A percentile compares a stretch with the other conserved stretches of the same genome.
These are phyloP conservation scores for Phlebopus sp. DNA, from an alignment of 1,284 basidiomycete species.

Conservation along the genomic window DNA sequence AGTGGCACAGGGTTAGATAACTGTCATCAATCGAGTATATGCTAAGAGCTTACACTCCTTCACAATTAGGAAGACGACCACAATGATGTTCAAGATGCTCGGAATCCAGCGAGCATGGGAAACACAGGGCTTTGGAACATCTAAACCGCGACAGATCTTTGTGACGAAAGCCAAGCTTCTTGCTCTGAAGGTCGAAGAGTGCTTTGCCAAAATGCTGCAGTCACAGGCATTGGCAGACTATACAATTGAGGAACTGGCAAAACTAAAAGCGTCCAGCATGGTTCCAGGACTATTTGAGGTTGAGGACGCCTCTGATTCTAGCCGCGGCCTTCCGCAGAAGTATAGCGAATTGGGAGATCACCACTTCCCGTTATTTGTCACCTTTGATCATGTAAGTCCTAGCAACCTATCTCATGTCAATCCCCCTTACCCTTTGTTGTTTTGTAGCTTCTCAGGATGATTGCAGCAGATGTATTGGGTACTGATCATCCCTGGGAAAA, in stretches of 20 bases:
- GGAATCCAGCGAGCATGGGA: constrained; percentile 56
- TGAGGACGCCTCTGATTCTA: constrained; percentile 48
- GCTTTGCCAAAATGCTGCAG: constrained; percentile 52
- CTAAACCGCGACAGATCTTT: constrained; percentile 63
- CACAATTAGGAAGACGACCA: constrained; percentile 62
- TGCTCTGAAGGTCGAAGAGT: constrained; percentile 64
- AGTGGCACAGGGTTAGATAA: constrained; percentile 66
- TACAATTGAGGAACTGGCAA: constrained; percentile 39
- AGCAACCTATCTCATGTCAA: not conserved
- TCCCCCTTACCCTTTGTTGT: constrained; percentile 4
- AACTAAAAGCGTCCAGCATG: constrained; percentile 20
- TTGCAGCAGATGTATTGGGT: constrained; percentile 22
- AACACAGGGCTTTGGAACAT: constrained; percentile 23
- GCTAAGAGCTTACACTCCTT: constrained; percentile 3
- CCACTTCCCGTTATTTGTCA: constrained; percentile 72
- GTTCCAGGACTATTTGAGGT: constrained; percentile 42
- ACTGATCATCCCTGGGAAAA: constrained; percentile 9
- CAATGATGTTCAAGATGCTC: constrained; percentile 73
- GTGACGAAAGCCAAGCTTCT: constrained; percentile 68
- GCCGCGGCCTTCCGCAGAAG: constrained; percentile 47
- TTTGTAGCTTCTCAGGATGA: constrained; percentile 14
- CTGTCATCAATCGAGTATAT: not conserved
- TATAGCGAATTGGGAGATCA: constrained; percentile 57
- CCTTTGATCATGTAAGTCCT: constrained; percentile 54
- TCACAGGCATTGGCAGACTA: constrained; percentile 43